Evolutionary conservation across 768 basidiomycete species (phyloP).

Genomic region (Daedalea quercina): DNA sequence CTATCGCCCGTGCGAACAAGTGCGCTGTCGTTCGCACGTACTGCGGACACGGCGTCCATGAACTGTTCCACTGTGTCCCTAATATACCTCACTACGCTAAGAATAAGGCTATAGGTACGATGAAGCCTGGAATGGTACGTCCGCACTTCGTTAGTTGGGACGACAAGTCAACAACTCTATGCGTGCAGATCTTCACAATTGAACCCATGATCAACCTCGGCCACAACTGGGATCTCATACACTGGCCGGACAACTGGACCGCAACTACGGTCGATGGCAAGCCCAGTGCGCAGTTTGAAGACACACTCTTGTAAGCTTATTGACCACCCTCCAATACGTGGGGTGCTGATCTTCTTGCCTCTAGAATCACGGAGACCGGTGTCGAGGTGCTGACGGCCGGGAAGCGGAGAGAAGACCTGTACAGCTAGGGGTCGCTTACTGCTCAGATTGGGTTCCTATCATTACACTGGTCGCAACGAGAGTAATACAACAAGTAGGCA

Average conservation of each 20-base stretch:
- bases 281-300: conserved; percentile 94
- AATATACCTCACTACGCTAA: conserved; percentile 95
- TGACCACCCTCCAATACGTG: conserved; percentile 1
- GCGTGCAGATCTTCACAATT: conserved; percentile 50
- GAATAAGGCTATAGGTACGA: conserved; percentile 86
- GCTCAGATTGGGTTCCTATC: no score
- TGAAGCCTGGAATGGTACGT: conserved; percentile 90
- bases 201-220: conserved; percentile 96
- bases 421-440: neutral
- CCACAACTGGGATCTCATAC: conserved; percentile 63
- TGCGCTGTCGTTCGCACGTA: conserved; percentile 92
- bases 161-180: neutral
- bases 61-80: conserved; percentile 78
- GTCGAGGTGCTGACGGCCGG: conserved; percentile 80
- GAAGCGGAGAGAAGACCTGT: conserved; percentile 24
- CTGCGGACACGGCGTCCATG: conserved; percentile 86
- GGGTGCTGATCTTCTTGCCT: conserved; percentile 13
- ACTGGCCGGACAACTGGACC: conserved; percentile 97
- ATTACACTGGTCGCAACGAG: no score
- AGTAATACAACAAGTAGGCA: neutral
- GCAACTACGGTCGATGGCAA: conserved; percentile 90
- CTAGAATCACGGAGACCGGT: conserved; percentile 86
- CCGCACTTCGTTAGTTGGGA: neutral
- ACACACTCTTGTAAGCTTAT: conserved; percentile 82
- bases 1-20: conserved; percentile 72